Evolutionary conservation across 2,329 filamentous ascomycete species (phyloP).

Genomic region (Ophiostoma fasciatum): DNA sequence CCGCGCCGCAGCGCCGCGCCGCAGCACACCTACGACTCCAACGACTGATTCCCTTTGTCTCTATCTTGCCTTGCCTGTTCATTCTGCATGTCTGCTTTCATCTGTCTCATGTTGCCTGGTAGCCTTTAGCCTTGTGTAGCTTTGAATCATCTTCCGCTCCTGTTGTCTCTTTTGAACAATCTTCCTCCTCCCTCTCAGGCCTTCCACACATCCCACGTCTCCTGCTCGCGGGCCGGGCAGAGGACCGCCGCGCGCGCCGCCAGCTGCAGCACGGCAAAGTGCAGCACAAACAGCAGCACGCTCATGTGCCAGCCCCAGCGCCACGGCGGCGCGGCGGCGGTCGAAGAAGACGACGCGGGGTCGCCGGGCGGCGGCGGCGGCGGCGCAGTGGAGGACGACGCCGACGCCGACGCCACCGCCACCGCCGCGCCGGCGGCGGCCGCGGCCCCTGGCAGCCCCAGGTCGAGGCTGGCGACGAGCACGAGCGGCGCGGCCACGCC

Average conservation of each 20-base stretch:
- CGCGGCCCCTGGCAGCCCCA: conserved; percentile 22
- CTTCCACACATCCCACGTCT: conserved; percentile 12
- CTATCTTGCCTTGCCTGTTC: neutral
- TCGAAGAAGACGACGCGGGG: neutral
- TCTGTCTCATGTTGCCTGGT: no score
- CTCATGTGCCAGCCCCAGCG: conserved; percentile 21
- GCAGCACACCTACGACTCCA: no score
- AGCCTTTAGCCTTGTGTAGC: no score
- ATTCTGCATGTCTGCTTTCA: no score
- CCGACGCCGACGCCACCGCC: neutral
- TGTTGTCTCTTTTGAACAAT: neutral
- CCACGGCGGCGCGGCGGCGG: conserved; percentile 9
- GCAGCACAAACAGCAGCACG: conserved; percentile 19
- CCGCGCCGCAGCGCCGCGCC: no score
- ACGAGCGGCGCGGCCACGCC: conserved; percentile 54
- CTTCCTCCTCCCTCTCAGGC: conserved; percentile 5
- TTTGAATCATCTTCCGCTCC: no score
- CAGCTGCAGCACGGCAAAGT: conserved; percentile 20
- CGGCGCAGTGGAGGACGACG: no score
- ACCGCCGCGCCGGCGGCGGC: neutral
- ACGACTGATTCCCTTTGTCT: no score
- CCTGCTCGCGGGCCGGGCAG: conserved; percentile 14
- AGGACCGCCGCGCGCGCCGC: conserved; percentile 18
- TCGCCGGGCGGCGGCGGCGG: neutral
- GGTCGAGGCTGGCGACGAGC: conserved; percentile 51